Percentiles rank a stretch among this genome's conserved stretches.
These are phyloP conservation scores for Schizonepeta tenuifolia DNA, from an alignment of 257 asterid genomes.

Conservation along the genomic window DNA sequence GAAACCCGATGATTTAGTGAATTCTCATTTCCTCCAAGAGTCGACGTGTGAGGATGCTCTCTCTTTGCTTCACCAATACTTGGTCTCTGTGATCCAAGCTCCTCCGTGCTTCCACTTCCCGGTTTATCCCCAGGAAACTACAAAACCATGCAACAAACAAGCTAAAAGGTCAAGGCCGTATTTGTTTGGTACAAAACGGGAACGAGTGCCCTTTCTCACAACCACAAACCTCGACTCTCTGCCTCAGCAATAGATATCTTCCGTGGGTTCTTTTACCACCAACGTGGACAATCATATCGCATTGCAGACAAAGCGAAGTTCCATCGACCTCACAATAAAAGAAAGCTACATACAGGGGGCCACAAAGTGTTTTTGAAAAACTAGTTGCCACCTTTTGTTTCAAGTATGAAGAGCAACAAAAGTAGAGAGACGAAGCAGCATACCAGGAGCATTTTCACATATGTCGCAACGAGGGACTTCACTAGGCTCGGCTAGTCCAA, in stretches of 20 bases:
- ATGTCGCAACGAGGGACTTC: constrained; percentile 85
- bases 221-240: constrained; percentile 91
- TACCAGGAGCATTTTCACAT: constrained; percentile 94
- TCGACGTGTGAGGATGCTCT: constrained; percentile 42
- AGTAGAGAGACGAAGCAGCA: constrained; percentile 35
- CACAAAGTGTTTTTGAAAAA: constrained; percentile 28
- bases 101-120: constrained; percentile 44
- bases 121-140: constrained; percentile 89
- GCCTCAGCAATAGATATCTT: constrained; percentile 87
- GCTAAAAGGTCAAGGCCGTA: constrained; percentile 10
- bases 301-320: constrained; percentile 90
- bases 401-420: constrained; percentile 20
- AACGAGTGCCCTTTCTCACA: constrained; percentile 27
- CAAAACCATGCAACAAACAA: constrained; percentile 34
- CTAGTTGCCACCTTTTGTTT: constrained; percentile 18
- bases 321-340: constrained; percentile 97
- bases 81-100: constrained; percentile 51
- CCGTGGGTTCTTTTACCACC: constrained; percentile 98
- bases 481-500: constrained; percentile 88
- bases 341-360: constrained; percentile 68
- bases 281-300: constrained; percentile 93
- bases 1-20: constrained; percentile 44
- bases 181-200: background rate
- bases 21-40: constrained; percentile 43
- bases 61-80: constrained; percentile 41